phyloP scores from a whole-genome alignment of 805 yeast species.

The Metschnikowia drakensbergensis region DNA sequence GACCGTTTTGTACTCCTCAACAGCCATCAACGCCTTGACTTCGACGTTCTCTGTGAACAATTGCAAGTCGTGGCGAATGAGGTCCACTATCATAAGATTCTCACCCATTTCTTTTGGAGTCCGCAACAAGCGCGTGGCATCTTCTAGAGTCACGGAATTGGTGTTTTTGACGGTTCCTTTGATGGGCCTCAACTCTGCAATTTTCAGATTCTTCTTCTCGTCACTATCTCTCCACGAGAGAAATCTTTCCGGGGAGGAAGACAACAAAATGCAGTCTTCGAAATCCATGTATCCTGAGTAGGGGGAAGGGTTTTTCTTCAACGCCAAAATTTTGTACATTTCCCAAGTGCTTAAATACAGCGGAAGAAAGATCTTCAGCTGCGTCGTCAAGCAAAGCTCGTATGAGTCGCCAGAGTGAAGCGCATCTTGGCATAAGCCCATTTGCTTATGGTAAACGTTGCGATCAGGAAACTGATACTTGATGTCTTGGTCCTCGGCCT shows the following conservation, averaged over 20 bases:
- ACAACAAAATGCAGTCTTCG: slow-evolving; percentile 58
- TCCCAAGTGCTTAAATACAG: slow-evolving; percentile 61
- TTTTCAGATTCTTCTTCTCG: slow-evolving; percentile 21
- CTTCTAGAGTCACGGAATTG: slow-evolving; percentile 46
- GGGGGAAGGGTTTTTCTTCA: slow-evolving; percentile 80
- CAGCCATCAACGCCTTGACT: slow-evolving; percentile 78
- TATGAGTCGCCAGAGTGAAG: slow-evolving; percentile 84
- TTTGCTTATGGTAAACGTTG: slow-evolving; percentile 50
- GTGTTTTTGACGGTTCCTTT: slow-evolving; percentile 89
- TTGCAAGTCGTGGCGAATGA: slow-evolving; percentile 87
- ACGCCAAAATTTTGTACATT: slow-evolving; percentile 67
- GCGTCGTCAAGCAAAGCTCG: slow-evolving; percentile 85
- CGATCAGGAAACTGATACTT: slow-evolving; percentile 49
- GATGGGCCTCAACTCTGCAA: slow-evolving; percentile 85
- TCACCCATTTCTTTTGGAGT: slow-evolving; percentile 95
- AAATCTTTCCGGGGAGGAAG: slow-evolving; percentile 95
- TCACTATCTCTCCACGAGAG: slow-evolving; percentile 62
- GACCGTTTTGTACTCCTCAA: slow-evolving; percentile 89
- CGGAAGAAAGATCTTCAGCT: slow-evolving; percentile 57
- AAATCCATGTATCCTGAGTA: slow-evolving; percentile 79
- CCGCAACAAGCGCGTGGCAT: slow-evolving; percentile 61
- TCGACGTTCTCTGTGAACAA: slow-evolving; percentile 60
- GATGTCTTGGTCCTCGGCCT: slow-evolving; percentile 22
- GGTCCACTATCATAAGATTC: slow-evolving; percentile 93
- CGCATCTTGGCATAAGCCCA: slow-evolving; percentile 60